These are phyloP conservation scores for Takashimella koratensis DNA, from an alignment of 1,284 basidiomycete species.

Conservation along the genomic window DNA sequence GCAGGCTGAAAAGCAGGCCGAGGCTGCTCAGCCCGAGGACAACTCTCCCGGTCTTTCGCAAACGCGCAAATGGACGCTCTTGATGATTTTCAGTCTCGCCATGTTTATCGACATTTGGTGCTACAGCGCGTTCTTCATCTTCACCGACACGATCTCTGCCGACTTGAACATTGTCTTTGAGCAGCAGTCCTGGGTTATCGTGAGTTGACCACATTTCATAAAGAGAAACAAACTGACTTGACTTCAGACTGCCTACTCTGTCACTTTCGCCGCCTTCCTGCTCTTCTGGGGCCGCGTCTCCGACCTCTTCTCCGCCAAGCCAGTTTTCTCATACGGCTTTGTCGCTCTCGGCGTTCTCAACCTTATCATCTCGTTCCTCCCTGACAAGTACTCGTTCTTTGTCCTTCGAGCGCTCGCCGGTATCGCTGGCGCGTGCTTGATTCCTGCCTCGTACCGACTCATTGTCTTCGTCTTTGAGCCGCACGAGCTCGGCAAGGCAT, in stretches of 20 bases:
- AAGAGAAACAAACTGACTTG: too few relatives aligned
- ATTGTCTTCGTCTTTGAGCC: constrained; percentile 28
- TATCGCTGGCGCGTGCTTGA: constrained; percentile 29
- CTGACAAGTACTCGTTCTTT: constrained; percentile 37
- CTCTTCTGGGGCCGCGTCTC: constrained; percentile 33
- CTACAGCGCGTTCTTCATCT: constrained; percentile 23
- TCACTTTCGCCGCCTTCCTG: constrained; percentile 32
- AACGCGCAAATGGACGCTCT: constrained; percentile 25
- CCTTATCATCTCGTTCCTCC: constrained; percentile 36
- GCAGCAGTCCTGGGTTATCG: constrained; percentile 30
- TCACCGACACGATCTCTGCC: constrained; percentile 17
- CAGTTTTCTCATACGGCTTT: constrained; percentile 28
- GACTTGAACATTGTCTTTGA: constrained; percentile 22
- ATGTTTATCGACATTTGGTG: constrained; percentile 32
- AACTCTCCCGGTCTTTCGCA: constrained; percentile 3
- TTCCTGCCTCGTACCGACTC: constrained; percentile 35
- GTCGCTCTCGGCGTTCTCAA: constrained; percentile 28
- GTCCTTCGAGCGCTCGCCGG: constrained; percentile 36
- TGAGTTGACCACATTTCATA: constrained; percentile 5
- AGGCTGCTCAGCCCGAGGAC: not conserved
- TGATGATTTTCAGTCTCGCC: constrained; percentile 24
- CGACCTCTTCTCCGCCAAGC: constrained; percentile 32
- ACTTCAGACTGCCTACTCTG: constrained; percentile 22
- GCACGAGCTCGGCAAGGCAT: constrained; percentile 22
- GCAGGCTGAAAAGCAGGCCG: not conserved